A percentile compares a stretch with the other conserved stretches of the same genome.
These are phyloP conservation scores for Ehretia macrophylla DNA, from an alignment of 257 asterid genomes.

Conservation along the genomic window DNA sequence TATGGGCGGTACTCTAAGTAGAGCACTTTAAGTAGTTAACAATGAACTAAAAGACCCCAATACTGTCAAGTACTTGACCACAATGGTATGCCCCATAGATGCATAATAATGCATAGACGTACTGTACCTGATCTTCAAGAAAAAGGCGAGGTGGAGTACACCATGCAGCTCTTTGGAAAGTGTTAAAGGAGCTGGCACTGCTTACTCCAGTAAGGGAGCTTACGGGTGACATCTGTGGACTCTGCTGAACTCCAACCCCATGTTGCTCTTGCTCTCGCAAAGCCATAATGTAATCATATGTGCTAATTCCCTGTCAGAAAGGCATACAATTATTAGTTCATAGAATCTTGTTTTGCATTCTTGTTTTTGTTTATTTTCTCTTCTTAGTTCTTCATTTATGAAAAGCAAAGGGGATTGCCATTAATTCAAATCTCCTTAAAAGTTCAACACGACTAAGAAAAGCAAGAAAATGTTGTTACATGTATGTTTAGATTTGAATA, in stretches of 20 bases:
- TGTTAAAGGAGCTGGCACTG: conserved; percentile 88
- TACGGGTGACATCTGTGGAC: conserved; percentile 91
- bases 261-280: conserved; percentile 93
- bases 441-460: not conserved
- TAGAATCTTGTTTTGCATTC: not conserved
- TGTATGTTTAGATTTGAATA: too few species aligned
- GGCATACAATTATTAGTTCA: conserved; percentile 9
- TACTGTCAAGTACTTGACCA: not conserved
- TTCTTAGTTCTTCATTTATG: not conserved
- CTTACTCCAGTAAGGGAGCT: conserved; percentile 92
- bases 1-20: too few species aligned
- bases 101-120: not conserved
- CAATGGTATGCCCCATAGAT: too few species aligned
- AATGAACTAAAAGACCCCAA: not conserved
- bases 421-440: not conserved
- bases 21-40: too few species aligned
- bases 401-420: not conserved
- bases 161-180: conserved; percentile 92
- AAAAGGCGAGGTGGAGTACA: conserved; percentile 97
- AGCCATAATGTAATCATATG: conserved; percentile 93
- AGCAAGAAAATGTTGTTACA: too few species aligned
- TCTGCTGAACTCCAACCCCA: conserved; percentile 74
- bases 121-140: conserved; percentile 90
- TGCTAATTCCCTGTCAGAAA: conserved; percentile 80
- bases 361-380: not conserved